Evolutionary conservation across 176 grass and related monocot species (phyloP).

Genomic region (Guadua angustifolia): DNA sequence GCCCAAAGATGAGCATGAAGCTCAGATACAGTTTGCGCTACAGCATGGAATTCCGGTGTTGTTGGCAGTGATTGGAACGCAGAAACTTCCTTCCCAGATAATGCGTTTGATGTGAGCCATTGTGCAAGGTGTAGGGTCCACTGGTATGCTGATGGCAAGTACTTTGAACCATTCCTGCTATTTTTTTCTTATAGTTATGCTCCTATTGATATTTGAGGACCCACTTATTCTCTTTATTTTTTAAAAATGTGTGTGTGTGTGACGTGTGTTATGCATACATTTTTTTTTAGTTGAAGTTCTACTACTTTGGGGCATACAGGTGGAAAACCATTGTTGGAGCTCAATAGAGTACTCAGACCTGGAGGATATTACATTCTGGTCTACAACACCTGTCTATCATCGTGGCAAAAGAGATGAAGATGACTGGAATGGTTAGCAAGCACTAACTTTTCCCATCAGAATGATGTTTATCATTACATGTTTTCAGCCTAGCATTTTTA

Average conservation of each 20-base stretch:
- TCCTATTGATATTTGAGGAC: background rate
- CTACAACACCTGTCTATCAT: conserved; percentile 91
- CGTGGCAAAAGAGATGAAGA: conserved; percentile 63
- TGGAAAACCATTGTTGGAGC: conserved; percentile 85
- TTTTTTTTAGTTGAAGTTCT: conserved; percentile 11
- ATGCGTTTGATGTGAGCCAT: conserved; percentile 88
- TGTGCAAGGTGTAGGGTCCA: conserved; percentile 92
- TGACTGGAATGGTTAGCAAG: conserved; percentile 76
- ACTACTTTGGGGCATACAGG: conserved; percentile 47
- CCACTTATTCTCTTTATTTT: conserved; percentile 31
- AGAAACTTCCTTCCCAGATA: conserved; percentile 87
- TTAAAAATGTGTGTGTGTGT: background rate
- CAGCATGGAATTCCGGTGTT: conserved; percentile 88
- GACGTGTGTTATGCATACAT: conserved; percentile 30
- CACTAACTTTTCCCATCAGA: conserved; percentile 20
- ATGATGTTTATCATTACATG: conserved; percentile 4
- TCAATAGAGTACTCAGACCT: conserved; percentile 92
- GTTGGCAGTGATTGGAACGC: conserved; percentile 84
- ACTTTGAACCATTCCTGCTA: conserved; percentile 44
- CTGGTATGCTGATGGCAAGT: conserved; percentile 87
- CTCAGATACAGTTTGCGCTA: conserved; percentile 93
- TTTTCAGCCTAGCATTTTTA: background rate
- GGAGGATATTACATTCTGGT: conserved; percentile 94
- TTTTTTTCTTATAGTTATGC: conserved; percentile 37
- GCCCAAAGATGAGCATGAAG: conserved; percentile 96